Conservation (phyloP, 169 alveolate genomes). For the Cryptosporidium canis region DNA sequence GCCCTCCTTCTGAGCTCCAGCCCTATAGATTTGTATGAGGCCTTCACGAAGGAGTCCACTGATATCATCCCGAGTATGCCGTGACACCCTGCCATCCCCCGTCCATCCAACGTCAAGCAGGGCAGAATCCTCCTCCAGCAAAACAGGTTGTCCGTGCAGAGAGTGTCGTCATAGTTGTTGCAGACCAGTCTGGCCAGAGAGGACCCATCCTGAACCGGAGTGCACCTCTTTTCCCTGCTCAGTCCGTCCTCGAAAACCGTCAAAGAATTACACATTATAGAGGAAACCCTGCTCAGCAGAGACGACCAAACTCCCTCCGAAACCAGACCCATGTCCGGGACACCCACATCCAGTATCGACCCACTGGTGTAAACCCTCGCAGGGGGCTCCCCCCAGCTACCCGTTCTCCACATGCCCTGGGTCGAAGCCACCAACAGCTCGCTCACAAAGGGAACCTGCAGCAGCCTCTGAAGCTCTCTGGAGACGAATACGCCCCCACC, state of each 20-base stretch:
- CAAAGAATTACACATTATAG: conserved; percentile 42
- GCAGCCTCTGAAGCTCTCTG: conserved; percentile 7
- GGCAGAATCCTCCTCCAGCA: conserved; percentile 57
- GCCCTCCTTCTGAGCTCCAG: not conserved
- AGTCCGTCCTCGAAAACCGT: not conserved
- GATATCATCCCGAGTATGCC: not conserved
- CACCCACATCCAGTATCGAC: not conserved
- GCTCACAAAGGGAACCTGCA: not conserved
- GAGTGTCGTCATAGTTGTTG: conserved; percentile 22
- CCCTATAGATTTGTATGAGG: conserved; percentile 65
- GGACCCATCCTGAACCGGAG: not conserved
- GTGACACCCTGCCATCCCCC: not conserved
- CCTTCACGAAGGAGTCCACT: conserved; percentile 8
- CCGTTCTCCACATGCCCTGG: conserved; percentile 52
- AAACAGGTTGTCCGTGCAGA: conserved; percentile 29
- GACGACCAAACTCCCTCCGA: not conserved
- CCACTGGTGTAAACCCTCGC: conserved; percentile 5
- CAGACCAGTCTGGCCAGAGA: not conserved
- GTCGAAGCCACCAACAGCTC: conserved; percentile 18
- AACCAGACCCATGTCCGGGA: not conserved
- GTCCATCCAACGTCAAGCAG: not conserved
- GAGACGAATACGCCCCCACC: not conserved
- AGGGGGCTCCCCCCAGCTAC: conserved; percentile 68
- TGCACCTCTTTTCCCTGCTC: conserved; percentile 14
- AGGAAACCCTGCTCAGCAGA: not conserved